These are phyloP conservation scores for Phytophthora tentaculata DNA, from an alignment of 352 stramenopile genomes.

Conservation along the genomic window DNA sequence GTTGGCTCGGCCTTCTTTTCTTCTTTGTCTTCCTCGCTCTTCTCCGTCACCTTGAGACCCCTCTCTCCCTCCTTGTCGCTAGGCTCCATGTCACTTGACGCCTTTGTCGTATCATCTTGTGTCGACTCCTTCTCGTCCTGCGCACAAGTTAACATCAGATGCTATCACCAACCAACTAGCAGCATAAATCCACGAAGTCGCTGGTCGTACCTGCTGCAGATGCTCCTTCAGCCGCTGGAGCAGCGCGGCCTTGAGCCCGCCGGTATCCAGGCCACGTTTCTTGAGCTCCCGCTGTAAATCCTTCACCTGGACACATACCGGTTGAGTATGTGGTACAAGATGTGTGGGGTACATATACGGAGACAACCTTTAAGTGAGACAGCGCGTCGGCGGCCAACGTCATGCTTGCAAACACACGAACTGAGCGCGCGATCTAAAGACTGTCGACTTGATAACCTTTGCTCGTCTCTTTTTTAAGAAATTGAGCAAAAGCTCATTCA, in stretches of 20 bases:
- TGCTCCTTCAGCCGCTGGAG: slow-evolving; percentile 43
- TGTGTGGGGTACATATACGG: not conserved
- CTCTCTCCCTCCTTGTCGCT: not conserved
- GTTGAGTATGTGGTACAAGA: not conserved
- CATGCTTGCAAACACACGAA: too few relatives aligned
- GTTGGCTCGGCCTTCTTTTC: not conserved
- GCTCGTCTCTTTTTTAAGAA: too few relatives aligned
- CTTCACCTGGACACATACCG: slow-evolving; percentile 52
- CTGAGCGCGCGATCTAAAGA: too few relatives aligned
- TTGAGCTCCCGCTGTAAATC: slow-evolving; percentile 55
- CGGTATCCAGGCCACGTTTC: slow-evolving; percentile 45
- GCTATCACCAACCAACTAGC: not conserved
- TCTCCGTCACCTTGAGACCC: too few relatives aligned
- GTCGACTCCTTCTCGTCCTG: slow-evolving; percentile 12
- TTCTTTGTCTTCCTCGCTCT: not conserved
- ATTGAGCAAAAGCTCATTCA: too few relatives aligned
- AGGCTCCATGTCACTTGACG: too few relatives aligned
- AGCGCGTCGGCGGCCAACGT: slow-evolving; percentile 23
- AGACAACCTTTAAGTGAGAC: slow-evolving; percentile 31
- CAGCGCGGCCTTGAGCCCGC: slow-evolving; percentile 51
- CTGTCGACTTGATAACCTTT: too few relatives aligned
- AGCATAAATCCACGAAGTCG: not conserved
- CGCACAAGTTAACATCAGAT: not conserved
- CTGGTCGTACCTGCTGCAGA: slow-evolving; percentile 31
- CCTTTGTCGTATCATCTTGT: not conserved